These are phyloP conservation scores for Chrysoporthe deuterocubensis DNA, from an alignment of 2,329 filamentous ascomycete genomes.

Conservation along the genomic window DNA sequence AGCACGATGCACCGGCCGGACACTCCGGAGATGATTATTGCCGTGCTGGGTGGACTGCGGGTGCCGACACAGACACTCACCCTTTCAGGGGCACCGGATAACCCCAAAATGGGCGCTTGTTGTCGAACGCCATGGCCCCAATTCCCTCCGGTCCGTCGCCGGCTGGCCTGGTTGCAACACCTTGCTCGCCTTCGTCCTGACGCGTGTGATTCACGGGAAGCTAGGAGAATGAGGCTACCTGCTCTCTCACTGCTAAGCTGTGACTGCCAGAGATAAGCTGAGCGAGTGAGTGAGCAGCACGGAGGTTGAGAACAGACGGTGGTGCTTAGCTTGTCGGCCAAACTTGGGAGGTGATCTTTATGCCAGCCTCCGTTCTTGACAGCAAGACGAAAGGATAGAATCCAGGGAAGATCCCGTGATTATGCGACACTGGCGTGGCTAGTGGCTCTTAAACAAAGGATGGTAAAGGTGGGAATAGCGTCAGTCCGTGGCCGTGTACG, in stretches of 20 bases:
- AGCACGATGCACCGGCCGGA: neutral
- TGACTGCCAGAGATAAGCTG: neutral
- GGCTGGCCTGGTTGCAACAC: conserved; percentile 4
- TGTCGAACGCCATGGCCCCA: conserved; percentile 23
- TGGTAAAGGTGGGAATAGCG: conserved; percentile 9
- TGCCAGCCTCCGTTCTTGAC: conserved; percentile 12
- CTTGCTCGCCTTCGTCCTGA: neutral
- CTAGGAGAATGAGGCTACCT: neutral
- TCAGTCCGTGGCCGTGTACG: neutral
- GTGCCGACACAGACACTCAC: conserved; percentile 19
- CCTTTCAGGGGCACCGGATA: conserved; percentile 27
- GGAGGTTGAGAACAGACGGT: neutral
- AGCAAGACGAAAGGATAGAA: neutral
- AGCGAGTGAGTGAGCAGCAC: neutral
- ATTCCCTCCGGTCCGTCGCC: neutral
- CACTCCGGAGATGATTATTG: no score
- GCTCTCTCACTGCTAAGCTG: neutral
- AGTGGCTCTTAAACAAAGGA: conserved; percentile 20
- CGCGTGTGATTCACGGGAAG: neutral
- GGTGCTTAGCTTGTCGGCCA: neutral
- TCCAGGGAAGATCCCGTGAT: conserved; percentile 10
- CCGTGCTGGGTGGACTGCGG: neutral
- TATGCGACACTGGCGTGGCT: conserved; percentile 14
- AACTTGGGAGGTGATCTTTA: conserved; percentile 16
- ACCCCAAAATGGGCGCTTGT: conserved; percentile 25